Base-by-base conservation (phyloP, 495 filamentous ascomycete species). In the Trichoderma gamsii region DNA sequence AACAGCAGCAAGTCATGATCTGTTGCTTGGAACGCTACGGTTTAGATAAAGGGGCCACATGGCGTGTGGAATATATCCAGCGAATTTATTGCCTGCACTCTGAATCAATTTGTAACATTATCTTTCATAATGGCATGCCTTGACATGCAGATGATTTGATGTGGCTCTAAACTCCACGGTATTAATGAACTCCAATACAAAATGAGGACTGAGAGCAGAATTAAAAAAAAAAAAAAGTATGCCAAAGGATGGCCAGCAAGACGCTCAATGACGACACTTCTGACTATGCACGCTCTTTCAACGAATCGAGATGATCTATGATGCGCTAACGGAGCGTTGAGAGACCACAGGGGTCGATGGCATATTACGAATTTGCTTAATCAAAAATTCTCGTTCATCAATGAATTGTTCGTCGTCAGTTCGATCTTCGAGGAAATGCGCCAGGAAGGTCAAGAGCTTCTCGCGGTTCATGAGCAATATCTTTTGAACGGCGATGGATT, bases 391-490 rank as follows among this genome's bases (percentile, higher is more conserved):
- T 75, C 97, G 90, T 84, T 99, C 96, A 73, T 99, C 96, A 67
- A 90, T 92, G 77, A 99, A 99, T 77, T 99, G 96, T 74, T 97
- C 96, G 76, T 99, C 96, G 64, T 99, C 96, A 68, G 90, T 96
- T 63, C 96, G 85, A 73, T 99, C 96, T 73, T 96, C 94, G 32
- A 98, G 80, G 76, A 99, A 99, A 68, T 88, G 89, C 7, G 90
- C 90, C 65, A 99, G 77, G 77, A 98, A 99, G 71, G 85, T 88
- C 65, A 98, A 79, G 12, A 99, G 81, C 70, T 90, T 90, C 70
- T 97, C 93, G 63, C 93, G 87, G 76, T 99, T 99, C 82, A 96
- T 97, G 70, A 97, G 87, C 67, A 99, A 78, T 73, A 99, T 97
- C 73, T 92, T 90, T 72, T 97, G 92, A 51, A 99, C 96, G 12